Evolutionary conservation across 202 grass and related monocot genomes (phyloP).

Genomic region (Schoenoplectus triqueter): DNA sequence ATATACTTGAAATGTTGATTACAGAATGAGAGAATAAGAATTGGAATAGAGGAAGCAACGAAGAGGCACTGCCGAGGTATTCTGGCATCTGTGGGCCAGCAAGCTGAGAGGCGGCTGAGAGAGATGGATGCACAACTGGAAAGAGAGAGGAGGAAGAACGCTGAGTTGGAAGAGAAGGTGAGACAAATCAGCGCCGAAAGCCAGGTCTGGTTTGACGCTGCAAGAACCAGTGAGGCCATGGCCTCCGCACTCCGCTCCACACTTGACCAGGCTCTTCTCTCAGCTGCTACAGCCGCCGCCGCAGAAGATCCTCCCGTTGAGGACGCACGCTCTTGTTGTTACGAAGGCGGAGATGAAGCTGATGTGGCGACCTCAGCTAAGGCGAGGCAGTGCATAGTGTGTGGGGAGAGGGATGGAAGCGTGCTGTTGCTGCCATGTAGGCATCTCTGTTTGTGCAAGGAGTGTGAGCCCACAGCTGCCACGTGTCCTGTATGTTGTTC

Average conservation of each 20-base stretch:
- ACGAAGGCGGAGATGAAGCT: constrained; percentile 18
- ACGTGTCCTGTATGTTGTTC: constrained; percentile 60
- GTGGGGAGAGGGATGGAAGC: constrained; percentile 51
- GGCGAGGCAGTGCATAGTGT: constrained; percentile 46
- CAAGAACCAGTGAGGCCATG: constrained; percentile 53
- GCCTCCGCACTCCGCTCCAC: constrained; percentile 52
- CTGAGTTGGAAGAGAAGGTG: constrained; percentile 57
- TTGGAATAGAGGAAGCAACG: constrained; percentile 42
- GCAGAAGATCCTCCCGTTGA: constrained; percentile 22
- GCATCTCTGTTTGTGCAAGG: constrained; percentile 69
- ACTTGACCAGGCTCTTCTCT: constrained; percentile 57
- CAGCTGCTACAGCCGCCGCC: neutral
- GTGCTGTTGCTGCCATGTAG: constrained; percentile 75
- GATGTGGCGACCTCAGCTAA: neutral
- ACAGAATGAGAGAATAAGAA: constrained; percentile 36
- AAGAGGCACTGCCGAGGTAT: constrained; percentile 48
- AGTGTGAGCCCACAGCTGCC: constrained; percentile 45
- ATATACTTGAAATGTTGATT: neutral
- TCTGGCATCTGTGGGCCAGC: constrained; percentile 44
- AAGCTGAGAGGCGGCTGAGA: constrained; percentile 57
- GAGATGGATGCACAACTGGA: constrained; percentile 57
- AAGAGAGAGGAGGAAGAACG: constrained; percentile 47
- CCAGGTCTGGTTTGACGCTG: constrained; percentile 57
- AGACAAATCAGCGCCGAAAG: constrained; percentile 46
- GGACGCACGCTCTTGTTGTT: constrained; percentile 67